phyloP scores from a whole-genome alignment of 2,329 filamentous ascomycete genomes.

The Gyromitra esculenta region DNA sequence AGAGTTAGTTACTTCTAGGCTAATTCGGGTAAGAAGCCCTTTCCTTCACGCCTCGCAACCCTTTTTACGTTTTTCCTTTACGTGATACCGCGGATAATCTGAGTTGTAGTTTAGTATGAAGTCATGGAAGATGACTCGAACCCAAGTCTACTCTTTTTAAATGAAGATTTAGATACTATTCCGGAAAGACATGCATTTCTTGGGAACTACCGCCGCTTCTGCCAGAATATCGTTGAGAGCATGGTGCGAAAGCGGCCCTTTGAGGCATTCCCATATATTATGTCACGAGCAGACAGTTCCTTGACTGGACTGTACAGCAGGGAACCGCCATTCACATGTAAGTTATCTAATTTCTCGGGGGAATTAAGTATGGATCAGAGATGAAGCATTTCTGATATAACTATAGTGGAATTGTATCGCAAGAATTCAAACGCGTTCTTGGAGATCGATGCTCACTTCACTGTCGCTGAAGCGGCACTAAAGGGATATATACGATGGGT shows the following conservation, averaged over 20 bases:
- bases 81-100: conserved; percentile 30
- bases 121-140: conserved; percentile 83
- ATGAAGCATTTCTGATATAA: conserved; percentile 12
- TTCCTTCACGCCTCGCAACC: neutral
- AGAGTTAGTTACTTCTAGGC: conserved; percentile 81
- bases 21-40: conserved; percentile 68
- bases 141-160: conserved; percentile 79
- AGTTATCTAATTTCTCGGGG: conserved; percentile 57
- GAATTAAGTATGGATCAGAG: neutral
- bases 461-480: conserved; percentile 85
- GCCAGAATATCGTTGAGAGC: conserved; percentile 83
- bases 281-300: conserved; percentile 78
- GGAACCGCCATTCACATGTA: conserved; percentile 73
- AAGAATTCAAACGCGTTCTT: conserved; percentile 78
- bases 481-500: conserved; percentile 91
- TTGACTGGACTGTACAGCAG: conserved; percentile 79
- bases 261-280: conserved; percentile 86
- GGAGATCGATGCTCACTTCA: conserved; percentile 86
- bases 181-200: conserved; percentile 95
- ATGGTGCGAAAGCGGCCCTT: conserved; percentile 83
- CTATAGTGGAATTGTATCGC: conserved; percentile 68
- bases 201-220: conserved; percentile 93
- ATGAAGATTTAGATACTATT: conserved; percentile 93
- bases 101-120: conserved; percentile 70
- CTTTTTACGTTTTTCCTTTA: conserved; percentile 13